Percentiles rank a stretch among this genome's conserved stretches.
phyloP scores from a whole-genome alignment of 352 stramenopile species.

The Phytophthora sojae region DNA sequence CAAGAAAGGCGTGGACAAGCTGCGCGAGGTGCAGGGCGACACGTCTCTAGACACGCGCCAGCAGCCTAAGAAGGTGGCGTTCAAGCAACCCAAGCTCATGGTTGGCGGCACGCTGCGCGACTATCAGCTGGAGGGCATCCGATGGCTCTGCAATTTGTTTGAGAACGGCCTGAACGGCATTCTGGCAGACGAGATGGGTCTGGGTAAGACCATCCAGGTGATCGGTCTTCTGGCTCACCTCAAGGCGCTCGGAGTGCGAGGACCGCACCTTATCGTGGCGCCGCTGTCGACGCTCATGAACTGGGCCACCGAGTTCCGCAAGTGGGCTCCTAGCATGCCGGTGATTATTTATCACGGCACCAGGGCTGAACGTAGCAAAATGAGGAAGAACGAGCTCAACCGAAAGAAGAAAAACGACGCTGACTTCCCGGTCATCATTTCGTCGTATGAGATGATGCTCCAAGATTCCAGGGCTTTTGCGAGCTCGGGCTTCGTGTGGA shows the following conservation, averaged over 20 bases:
- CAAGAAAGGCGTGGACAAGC: constrained; percentile 73
- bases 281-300: constrained; percentile 98
- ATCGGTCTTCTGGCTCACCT: constrained; percentile 95
- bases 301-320: constrained; percentile 94
- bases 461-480: constrained; percentile 72
- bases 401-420: constrained; percentile 58
- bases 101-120: constrained; percentile 87
- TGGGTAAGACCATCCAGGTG: constrained; percentile 94
- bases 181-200: constrained; percentile 88
- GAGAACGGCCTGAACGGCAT: constrained; percentile 97
- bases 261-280: constrained; percentile 97
- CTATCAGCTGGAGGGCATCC: constrained; percentile 97
- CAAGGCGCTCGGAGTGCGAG: constrained; percentile 87
- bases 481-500: constrained; percentile 78
- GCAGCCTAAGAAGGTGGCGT: constrained; percentile 45
- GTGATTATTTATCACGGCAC: constrained; percentile 98
- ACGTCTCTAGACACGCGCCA: constrained; percentile 52
- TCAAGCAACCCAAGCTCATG: constrained; percentile 81
- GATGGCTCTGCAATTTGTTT: constrained; percentile 97
- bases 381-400: constrained; percentile 62
- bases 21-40: constrained; percentile 71
- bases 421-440: constrained; percentile 90
- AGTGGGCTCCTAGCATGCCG: constrained; percentile 92
- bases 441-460: constrained; percentile 91
- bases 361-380: constrained; percentile 47